Base-by-base conservation (phyloP, 1,284 basidiomycete genomes). In the Ustilago cynodontis region DNA sequence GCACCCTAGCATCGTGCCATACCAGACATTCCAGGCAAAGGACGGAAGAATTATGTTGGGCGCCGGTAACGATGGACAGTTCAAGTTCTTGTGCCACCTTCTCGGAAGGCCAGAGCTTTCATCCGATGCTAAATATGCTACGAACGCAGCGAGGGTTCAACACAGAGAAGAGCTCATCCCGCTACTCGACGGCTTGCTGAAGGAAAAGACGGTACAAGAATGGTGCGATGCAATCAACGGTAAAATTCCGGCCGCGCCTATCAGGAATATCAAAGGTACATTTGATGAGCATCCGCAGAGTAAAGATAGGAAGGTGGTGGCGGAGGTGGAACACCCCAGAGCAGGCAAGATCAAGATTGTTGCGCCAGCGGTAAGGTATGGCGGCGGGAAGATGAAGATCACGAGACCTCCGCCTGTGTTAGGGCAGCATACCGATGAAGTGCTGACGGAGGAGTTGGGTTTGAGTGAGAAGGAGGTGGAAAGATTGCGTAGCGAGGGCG, bases 211-310 rank as follows among this genome's bases (percentile, higher is more conserved):
- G 51, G 70, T 75, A 16, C 57, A 81, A 33, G 60, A 79, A 28
- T 83, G 82, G 82, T 77, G 82, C 41, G 64, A 77, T 20, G 26
- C 41, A 16, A 75, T 83, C 51, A 75, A 70, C 10, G 81, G 78
- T 24, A 70, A 70, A 49, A 77, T 84, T 28, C 82, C 82, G 4
- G 77, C 76, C 16, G 82, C 82, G 3, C 82, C 82, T 6, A 96
- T 98, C 87, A 96, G 97, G 86, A 93, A 94, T 80, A 94, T 98
- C 73, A 86, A 89, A 55, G 91, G 95, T 84, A 95, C 95, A 1
- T 98, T 98, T 83, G 90, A 91, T 49, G 75, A 81, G 54, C 95
- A 98, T 87, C 93, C 94, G 2, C 95, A 98, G 87, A 93, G 91
- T 2, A 82, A 91, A 60, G 92, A 91, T 10, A 87, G 92, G 37